These are phyloP conservation scores for Aegilops umbellulata DNA, from an alignment of 176 grass and related monocot species.

Conservation along the genomic window DNA sequence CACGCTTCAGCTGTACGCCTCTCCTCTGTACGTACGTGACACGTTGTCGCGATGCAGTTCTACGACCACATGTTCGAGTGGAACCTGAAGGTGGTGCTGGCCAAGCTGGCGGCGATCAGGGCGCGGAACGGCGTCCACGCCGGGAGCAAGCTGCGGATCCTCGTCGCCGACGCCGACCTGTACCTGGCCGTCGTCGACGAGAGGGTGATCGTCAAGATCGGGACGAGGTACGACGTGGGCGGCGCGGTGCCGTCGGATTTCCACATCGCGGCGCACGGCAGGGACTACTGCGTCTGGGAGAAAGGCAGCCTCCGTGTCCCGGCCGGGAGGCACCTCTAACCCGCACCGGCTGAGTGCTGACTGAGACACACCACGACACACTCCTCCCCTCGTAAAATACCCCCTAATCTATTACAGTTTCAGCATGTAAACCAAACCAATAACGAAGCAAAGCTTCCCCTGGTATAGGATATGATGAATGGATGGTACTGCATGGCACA, in stretches of 20 bases:
- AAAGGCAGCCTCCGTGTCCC: conserved; percentile 40
- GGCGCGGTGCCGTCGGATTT: conserved; percentile 49
- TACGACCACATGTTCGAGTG: conserved; percentile 59
- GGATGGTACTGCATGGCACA: too few relatives aligned
- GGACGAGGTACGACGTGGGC: conserved; percentile 50
- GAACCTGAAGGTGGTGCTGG: conserved; percentile 28
- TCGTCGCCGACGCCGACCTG: conserved; percentile 48
- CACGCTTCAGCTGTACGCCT: neutral
- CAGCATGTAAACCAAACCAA: too few relatives aligned
- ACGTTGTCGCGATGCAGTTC: conserved; percentile 32
- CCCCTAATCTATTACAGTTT: too few relatives aligned
- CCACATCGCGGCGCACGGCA: conserved; percentile 33
- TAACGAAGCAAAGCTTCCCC: too few relatives aligned
- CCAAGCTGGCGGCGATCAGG: conserved; percentile 38
- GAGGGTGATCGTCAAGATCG: conserved; percentile 64
- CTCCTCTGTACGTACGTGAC: neutral
- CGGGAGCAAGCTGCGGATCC: conserved; percentile 50
- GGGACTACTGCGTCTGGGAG: conserved; percentile 67
- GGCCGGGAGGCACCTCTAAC: conserved; percentile 18
- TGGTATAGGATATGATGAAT: too few relatives aligned
- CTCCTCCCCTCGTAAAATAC: too few relatives aligned
- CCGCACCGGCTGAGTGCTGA: neutral
- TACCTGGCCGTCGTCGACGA: conserved; percentile 60
- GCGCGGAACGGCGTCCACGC: conserved; percentile 47
- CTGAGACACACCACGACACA: too few relatives aligned